phyloP scores from a whole-genome alignment of 306 rosid species.

The Parietaria judaica region DNA sequence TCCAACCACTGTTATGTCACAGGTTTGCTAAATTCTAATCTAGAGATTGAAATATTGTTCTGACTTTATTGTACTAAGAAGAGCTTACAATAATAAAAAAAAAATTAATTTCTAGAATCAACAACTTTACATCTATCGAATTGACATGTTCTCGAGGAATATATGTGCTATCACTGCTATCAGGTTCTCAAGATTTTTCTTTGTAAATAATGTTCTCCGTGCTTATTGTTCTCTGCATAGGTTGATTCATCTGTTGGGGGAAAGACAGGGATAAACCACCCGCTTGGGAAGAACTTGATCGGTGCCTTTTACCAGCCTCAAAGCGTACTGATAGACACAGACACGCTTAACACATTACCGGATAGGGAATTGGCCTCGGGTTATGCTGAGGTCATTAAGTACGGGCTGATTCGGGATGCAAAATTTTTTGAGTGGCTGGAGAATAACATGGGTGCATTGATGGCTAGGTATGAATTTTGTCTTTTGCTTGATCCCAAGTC shows the following conservation, averaged over 20 bases:
- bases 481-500: not conserved
- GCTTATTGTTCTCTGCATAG: slow-evolving; percentile 20
- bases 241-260: slow-evolving; percentile 99
- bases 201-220: slow-evolving; percentile 4
- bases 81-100: too few species aligned
- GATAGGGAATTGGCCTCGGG: slow-evolving; percentile 91
- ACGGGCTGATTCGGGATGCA: slow-evolving; percentile 88
- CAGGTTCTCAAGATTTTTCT: not conserved
- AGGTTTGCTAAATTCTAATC: slow-evolving; percentile 33
- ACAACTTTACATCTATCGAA: too few species aligned
- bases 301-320: slow-evolving; percentile 97
- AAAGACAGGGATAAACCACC: slow-evolving; percentile 91
- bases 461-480: slow-evolving; percentile 51
- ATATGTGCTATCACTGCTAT: not conserved
- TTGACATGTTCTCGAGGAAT: too few species aligned
- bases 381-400: slow-evolving; percentile 85
- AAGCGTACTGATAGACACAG: slow-evolving; percentile 86
- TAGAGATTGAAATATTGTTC: slow-evolving; percentile 7
- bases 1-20: slow-evolving; percentile 94
- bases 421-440: slow-evolving; percentile 94
- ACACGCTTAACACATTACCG: slow-evolving; percentile 69
- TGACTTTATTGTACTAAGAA: not conserved
- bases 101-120: too few species aligned
- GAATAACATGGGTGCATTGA: slow-evolving; percentile 63
- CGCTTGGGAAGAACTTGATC: slow-evolving; percentile 85